Conservation (phyloP, 164 flowering plant genomes). For the Umbellularia californica region DNA sequence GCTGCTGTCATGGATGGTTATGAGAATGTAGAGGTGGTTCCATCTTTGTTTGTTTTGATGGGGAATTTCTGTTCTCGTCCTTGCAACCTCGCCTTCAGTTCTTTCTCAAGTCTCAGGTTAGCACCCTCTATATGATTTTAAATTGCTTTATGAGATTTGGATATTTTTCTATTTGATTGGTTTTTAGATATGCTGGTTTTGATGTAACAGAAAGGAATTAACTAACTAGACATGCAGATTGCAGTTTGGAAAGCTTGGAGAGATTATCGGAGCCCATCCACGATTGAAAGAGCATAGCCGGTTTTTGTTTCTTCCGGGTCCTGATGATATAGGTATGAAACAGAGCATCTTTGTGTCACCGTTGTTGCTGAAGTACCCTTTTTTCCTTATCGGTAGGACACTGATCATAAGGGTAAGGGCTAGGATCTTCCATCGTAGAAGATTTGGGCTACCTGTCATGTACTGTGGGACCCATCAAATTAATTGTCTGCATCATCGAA, state of each 20-base stretch:
- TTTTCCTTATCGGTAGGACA: no score
- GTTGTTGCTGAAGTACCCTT: neutral
- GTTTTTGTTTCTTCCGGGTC: slow-evolving; percentile 93
- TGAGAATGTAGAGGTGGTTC: slow-evolving; percentile 83
- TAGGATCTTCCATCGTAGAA: no score
- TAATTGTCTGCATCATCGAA: no score
- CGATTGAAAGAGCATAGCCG: slow-evolving; percentile 65
- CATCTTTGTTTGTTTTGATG: slow-evolving; percentile 93
- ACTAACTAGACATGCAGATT: slow-evolving; percentile 38
- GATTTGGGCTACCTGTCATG: no score
- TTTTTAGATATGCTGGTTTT: neutral
- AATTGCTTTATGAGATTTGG: neutral
- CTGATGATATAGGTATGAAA: slow-evolving; percentile 79
- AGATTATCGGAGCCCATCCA: slow-evolving; percentile 70
- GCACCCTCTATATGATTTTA: slow-evolving; percentile 1
- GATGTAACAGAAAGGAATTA: neutral
- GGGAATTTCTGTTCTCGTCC: slow-evolving; percentile 94
- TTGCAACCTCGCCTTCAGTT: slow-evolving; percentile 78
- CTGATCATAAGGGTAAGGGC: no score
- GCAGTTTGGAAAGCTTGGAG: slow-evolving; percentile 84
- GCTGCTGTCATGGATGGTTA: slow-evolving; percentile 75
- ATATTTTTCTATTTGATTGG: neutral
- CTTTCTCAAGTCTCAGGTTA: slow-evolving; percentile 76
- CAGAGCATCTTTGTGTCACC: no score
- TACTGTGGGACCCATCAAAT: no score